These are phyloP conservation scores for Mucor saturninus DNA, from an alignment of 371 early-diverging fungal genomes.

Conservation along the genomic window DNA sequence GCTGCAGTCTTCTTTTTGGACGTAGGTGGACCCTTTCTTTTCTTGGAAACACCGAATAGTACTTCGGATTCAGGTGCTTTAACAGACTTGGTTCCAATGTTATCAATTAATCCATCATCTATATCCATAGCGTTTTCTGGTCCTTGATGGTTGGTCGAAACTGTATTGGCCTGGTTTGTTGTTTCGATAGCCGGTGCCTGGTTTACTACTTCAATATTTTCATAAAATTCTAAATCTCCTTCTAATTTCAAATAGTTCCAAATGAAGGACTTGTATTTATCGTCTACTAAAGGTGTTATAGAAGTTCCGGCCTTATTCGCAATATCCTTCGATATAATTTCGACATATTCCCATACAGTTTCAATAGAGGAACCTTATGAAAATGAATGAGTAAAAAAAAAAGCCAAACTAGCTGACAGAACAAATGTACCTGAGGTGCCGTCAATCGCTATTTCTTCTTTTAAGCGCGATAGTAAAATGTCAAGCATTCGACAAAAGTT, in stretches of 20 bases:
- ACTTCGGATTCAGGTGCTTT: too few species aligned
- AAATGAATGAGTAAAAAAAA: neutral
- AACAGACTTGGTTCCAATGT: neutral
- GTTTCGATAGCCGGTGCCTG: neutral
- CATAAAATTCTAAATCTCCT: conserved; percentile 25
- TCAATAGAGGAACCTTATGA: conserved; percentile 18
- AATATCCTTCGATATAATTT: conserved; percentile 6
- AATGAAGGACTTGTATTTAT: conserved; percentile 32
- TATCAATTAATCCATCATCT: neutral
- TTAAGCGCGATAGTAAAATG: conserved; percentile 23
- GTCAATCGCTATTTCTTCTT: conserved; percentile 35
- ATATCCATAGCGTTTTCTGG: neutral
- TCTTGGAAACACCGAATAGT: neutral
- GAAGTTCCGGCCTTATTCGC: conserved; percentile 1
- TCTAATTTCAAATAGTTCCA: conserved; percentile 31
- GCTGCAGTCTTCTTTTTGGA: conserved; percentile 12
- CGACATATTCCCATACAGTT: conserved; percentile 28
- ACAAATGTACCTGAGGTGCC: conserved; percentile 22
- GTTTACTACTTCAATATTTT: neutral
- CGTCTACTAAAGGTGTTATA: conserved; percentile 29
- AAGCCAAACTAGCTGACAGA: too few species aligned
- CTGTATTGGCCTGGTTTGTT: neutral
- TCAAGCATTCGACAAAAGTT: conserved; percentile 26
- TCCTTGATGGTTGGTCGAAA: neutral
- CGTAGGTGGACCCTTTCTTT: conserved; percentile 9